Base-by-base conservation (phyloP, 306 rosid genomes). In the Chamaecrista fasciculata region DNA sequence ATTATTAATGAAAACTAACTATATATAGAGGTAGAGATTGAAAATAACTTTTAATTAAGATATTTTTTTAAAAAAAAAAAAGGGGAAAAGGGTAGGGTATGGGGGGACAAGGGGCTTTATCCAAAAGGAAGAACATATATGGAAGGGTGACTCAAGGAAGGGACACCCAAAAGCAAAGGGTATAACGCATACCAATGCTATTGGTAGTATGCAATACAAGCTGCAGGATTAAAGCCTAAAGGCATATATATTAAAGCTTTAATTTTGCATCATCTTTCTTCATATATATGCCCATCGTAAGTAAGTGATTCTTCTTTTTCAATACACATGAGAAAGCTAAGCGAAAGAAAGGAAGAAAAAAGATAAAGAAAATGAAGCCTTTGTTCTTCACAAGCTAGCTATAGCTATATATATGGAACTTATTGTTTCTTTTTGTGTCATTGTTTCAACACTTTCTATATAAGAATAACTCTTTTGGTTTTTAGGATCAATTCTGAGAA, bases 191-290 rank as follows among this genome's bases (percentile, higher is more conserved):
- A 79, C 82, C 90, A 34, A 85, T 79, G 89, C 72, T 66, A 24
- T 57, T 36, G 9, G 67, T 55, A 19, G 78, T 71, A 70, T 66
- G 55, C 62, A 60, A 55, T 57, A 23, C n/a, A 57, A 57, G 42
- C 6, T n/a, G n/a, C n/a, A n/a, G 29, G 52, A 29, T 67, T 82
- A 75, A 86, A 78, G 84, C 48, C 2, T 28, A 28, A 28, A 28
- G 33, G 33, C 4, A 28, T 28, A 28, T 28, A 2, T 66, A 84
- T 81, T 77, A 79, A 85, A 83, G 91, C 86, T 86, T n/a, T n/a
- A n/a, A n/a, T n/a, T n/a, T 83, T 81, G 76, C 84, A 85, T 80
- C 87, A 85, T 82, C 93, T 85, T 84, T 84, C 92, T 87, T 82
- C 82, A 86, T 79, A 79, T 67, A 76, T 2, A 2, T 83, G 80